Evolutionary conservation across 2,329 filamentous ascomycete genomes (phyloP), one percentile per base, ranked within the genome.

Genomic region (Zymoseptoria tritici): DNA sequence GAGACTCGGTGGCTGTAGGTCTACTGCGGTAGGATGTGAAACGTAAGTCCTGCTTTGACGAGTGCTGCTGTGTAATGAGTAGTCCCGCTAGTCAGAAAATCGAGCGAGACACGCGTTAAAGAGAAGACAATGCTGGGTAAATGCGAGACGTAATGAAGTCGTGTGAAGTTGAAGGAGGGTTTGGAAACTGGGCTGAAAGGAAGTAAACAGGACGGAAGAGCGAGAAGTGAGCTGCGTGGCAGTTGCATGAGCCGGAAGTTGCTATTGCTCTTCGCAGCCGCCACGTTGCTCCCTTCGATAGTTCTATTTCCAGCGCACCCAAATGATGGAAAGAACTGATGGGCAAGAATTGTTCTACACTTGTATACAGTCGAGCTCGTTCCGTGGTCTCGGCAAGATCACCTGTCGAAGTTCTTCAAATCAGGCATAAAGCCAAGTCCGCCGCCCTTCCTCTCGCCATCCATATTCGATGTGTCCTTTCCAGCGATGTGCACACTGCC

Each of bases 381-480:
- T n/a, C n/a, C n/a, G n/a, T n/a, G n/a, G n/a, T n/a, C n/a, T n/a
- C n/a, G n/a, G n/a, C n/a, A n/a, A n/a, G n/a, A 13, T 66, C 58
- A 71, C 57, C 64, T 64, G 62, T 80, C 77, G 62, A 80, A 79
- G 60, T 77, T 75, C 68, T 75, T 78, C 60, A 81, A 71, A 55
- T 77, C 74, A 58, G 79, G 79, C 79, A 81, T 81, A 71, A 79
- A 78, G 4, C 77, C 79, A 57, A 81, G 65, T 1, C 79, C 77
- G 55, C 75, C 72, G 20, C 75, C 75, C 13, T 72, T 29, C 63
- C 67, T 70, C 61, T 74, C 72, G 24, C 67, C 70, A 29, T 67
- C 70, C 9, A 71, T 71, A 62, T 72, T 67, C 59, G 64, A 68
- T 31, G 60, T 63, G 54, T 71, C 73, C 51, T 74, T 49, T 73